These are phyloP conservation scores for Sporopachydermia quercuum DNA, from an alignment of 805 yeast genomes.

Conservation along the genomic window DNA sequence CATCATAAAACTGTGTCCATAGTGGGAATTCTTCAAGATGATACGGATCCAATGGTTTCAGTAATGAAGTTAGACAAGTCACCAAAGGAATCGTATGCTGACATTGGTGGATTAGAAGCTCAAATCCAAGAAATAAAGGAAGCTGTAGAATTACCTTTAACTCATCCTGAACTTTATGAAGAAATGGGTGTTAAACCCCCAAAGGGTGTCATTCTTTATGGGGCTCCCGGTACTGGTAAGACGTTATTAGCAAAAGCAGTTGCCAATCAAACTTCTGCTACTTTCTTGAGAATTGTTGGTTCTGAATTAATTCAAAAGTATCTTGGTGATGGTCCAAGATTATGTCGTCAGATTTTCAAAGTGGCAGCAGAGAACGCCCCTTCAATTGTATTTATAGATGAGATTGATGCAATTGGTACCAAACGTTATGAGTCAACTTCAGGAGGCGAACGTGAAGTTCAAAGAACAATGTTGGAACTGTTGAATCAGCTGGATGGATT, in stretches of 20 bases:
- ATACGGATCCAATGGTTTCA: slow-evolving; percentile 93
- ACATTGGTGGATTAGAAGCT: slow-evolving; percentile 98
- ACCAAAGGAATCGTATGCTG: slow-evolving; percentile 94
- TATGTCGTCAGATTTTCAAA: slow-evolving; percentile 97
- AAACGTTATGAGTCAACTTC: slow-evolving; percentile 83
- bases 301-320: slow-evolving; percentile 97
- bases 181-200: slow-evolving; percentile 99
- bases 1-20: slow-evolving; percentile 93
- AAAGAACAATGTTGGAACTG: slow-evolving; percentile 93
- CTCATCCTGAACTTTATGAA: slow-evolving; percentile 89
- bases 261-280: slow-evolving; percentile 90
- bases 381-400: slow-evolving; percentile 93
- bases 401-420: slow-evolving; percentile 98
- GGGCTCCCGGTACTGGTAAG: slow-evolving; percentile 99
- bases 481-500: slow-evolving; percentile 93
- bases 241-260: slow-evolving; percentile 99
- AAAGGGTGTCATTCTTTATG: slow-evolving; percentile 90
- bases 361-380: slow-evolving; percentile 97
- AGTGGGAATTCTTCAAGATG: slow-evolving; percentile 97
- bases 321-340: slow-evolving; percentile 98
- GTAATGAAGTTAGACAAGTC: slow-evolving; percentile 97
- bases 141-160: slow-evolving; percentile 92
- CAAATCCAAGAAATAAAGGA: slow-evolving; percentile 98
- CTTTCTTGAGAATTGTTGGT: slow-evolving; percentile 93
- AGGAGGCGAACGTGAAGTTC: slow-evolving; percentile 96